Percentiles rank a stretch among this genome's conserved stretches.
Evolutionary conservation across 768 basidiomycete genomes (phyloP).

Genomic region (Cystobasidiopsis lactophilus): DNA sequence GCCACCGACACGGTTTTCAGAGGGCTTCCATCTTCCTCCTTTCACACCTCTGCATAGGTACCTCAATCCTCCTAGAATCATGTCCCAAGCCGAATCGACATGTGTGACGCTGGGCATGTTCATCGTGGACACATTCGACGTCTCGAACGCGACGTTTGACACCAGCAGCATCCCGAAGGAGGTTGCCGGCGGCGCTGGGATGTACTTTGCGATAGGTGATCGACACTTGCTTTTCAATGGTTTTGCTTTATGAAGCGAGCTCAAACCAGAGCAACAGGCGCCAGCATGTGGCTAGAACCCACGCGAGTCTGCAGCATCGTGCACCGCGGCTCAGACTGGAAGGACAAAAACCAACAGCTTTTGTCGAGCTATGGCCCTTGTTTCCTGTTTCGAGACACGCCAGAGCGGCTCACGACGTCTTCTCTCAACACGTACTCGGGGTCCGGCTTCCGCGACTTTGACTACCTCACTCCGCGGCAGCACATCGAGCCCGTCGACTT

Average conservation of each 20-base stretch:
- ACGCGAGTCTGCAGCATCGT: slow-evolving; percentile 55
- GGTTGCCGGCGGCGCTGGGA: slow-evolving; percentile 58
- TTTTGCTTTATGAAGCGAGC: too few relatives aligned
- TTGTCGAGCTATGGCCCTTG: background rate
- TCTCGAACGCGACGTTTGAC: slow-evolving; percentile 29
- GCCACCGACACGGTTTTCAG: too few relatives aligned
- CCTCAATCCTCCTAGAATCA: too few relatives aligned
- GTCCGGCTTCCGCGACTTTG: slow-evolving; percentile 44
- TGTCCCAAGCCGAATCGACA: background rate
- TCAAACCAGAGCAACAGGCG: too few relatives aligned
- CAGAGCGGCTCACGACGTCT: slow-evolving; percentile 42
- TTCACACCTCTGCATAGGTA: too few relatives aligned
- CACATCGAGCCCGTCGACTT: slow-evolving; percentile 53
- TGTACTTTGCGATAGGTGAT: slow-evolving; percentile 39
- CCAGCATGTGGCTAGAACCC: slow-evolving; percentile 39
- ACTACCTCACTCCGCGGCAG: slow-evolving; percentile 50
- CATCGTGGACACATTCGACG: slow-evolving; percentile 64
- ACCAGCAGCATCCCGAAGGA: slow-evolving; percentile 34
- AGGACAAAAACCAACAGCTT: slow-evolving; percentile 27
- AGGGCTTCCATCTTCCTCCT: too few relatives aligned
- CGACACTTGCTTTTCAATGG: too few relatives aligned
- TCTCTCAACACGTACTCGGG: slow-evolving; percentile 50
- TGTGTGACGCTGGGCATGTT: slow-evolving; percentile 48
- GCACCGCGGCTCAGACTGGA: slow-evolving; percentile 60
- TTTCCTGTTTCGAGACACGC: slow-evolving; percentile 26